phyloP scores from a whole-genome alignment of 2,329 filamentous ascomycete species.

The Aspergillus costaricaensis region DNA sequence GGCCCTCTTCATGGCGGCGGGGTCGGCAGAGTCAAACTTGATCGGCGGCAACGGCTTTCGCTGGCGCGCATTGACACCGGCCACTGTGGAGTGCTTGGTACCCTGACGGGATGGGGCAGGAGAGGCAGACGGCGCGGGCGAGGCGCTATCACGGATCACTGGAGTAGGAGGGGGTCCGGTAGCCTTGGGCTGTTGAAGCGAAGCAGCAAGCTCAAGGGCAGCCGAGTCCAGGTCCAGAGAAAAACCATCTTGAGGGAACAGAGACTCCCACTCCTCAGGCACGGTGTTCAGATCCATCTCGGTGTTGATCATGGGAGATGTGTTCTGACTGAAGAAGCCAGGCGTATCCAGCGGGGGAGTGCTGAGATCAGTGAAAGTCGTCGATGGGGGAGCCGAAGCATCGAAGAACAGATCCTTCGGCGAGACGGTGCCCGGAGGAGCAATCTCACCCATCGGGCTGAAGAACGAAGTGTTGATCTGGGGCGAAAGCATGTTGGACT shows the following conservation, averaged over 20 bases:
- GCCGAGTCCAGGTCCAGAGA: slow-evolving; percentile 32
- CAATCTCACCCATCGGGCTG: slow-evolving; percentile 46
- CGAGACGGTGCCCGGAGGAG: slow-evolving; percentile 67
- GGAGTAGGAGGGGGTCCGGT: slow-evolving; percentile 24
- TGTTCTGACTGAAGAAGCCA: slow-evolving; percentile 67
- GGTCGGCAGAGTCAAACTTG: slow-evolving; percentile 71
- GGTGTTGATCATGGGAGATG: slow-evolving; percentile 73
- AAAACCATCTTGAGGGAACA: slow-evolving; percentile 48
- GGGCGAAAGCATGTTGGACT: slow-evolving; percentile 29
- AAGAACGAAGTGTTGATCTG: slow-evolving; percentile 41
- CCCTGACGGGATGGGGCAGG: slow-evolving; percentile 38
- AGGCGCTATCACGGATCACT: slow-evolving; percentile 28
- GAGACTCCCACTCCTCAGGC: slow-evolving; percentile 67
- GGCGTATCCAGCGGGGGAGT: slow-evolving; percentile 81
- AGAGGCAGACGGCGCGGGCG: slow-evolving; percentile 34
- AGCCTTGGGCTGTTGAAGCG: slow-evolving; percentile 22
- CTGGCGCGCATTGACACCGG: slow-evolving; percentile 66
- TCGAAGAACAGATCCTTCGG: slow-evolving; percentile 77
- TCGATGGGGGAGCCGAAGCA: slow-evolving; percentile 78
- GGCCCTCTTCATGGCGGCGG: slow-evolving; percentile 84
- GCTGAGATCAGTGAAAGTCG: slow-evolving; percentile 79
- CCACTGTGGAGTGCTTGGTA: slow-evolving; percentile 4
- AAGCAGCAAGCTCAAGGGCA: slow-evolving; percentile 36
- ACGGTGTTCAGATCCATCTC: slow-evolving; percentile 57
- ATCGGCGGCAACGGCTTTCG: slow-evolving; percentile 81